Evolutionary conservation across 2,329 filamentous ascomycete genomes (phyloP), one percentile per base, ranked within the genome.

Genomic region (Gaeumannomyces sp.): DNA sequence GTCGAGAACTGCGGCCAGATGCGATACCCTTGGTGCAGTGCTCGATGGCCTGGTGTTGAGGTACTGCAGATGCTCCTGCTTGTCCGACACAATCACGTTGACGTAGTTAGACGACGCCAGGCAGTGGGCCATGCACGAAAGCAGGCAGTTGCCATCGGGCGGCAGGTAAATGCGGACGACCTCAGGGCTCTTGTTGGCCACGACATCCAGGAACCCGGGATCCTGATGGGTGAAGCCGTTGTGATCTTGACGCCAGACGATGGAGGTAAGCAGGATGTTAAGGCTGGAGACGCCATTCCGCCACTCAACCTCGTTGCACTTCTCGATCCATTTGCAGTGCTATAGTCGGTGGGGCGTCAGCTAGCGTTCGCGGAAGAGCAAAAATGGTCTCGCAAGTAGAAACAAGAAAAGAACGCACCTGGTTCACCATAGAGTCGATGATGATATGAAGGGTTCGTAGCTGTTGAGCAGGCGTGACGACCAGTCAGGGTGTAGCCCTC

Each of bases 301-400:
- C 90, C 90, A 93, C 71, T 90, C 86, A 27, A 93, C 87, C 72
- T 93, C 90, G n/a, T 87, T 79, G 69, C 87, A 90, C 78, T 93
- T 93, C 75, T 93, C 90, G 62, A 93, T 83, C 90, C 90, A 93
- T 75, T 93, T 93, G 80, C 89, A 92, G 77, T 93, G 90, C 78
- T 45, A 45, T 19, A 45, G 7, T 16, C 35, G 35, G 35, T 16
- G 38, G 16, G 16, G 62, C n/a, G 25, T 58, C 16, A 58, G n/a
- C 16, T 27, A 25, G n/a, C n/a, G 10, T 27, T 27, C 56, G 11
- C 16, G n/a, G 11, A 58, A 58, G 6, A 35, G 33, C 33, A 35
- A 35, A 35, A 14, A 1, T 11, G 11, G 33, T 13, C 11, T 35
- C 11, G 38, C 5, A 19, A 45, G 13, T 6, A 45, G 19, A 19